A percentile compares a stretch with the other conserved stretches of the same genome.
These are phyloP conservation scores for Hanseniaspora occidentalis DNA, from an alignment of 805 yeast genomes.

Conservation along the genomic window DNA sequence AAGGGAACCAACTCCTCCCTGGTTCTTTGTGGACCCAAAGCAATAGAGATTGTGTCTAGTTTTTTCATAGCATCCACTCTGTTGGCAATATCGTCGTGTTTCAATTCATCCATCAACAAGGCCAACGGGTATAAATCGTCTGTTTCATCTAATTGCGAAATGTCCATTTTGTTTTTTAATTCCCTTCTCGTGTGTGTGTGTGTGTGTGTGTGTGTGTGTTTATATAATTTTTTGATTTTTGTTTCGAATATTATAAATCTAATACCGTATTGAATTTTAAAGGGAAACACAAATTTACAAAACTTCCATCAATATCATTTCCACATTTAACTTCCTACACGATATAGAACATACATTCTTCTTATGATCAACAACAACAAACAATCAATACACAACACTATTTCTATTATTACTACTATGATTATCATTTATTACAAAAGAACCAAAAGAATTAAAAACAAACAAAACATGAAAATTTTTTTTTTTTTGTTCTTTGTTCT, in stretches of 20 bases:
- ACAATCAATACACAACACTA: not conserved
- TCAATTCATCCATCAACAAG: constrained; percentile 88
- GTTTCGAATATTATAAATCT: not conserved
- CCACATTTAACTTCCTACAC: not conserved
- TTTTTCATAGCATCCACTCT: constrained; percentile 92
- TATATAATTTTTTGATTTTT: not conserved
- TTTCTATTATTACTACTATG: too few species aligned
- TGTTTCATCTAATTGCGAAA: constrained; percentile 7
- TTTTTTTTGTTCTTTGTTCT: too few species aligned
- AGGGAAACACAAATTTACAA: not conserved
- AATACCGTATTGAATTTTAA: not conserved
- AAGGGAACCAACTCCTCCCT: constrained; percentile 83
- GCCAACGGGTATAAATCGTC: constrained; percentile 81
- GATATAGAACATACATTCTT: too few species aligned
- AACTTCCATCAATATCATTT: not conserved
- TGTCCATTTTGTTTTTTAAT: constrained; percentile 2
- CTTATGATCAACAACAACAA: not conserved
- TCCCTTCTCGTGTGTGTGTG: constrained; percentile 2
- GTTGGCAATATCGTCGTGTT: constrained; percentile 90
- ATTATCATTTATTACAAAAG: too few species aligned
- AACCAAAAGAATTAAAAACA: too few species aligned
- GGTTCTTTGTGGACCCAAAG: constrained; percentile 89
- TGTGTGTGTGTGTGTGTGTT: constrained; percentile 1
- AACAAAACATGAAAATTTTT: too few species aligned
- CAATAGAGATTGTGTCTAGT: constrained; percentile 86